These are phyloP conservation scores for Gamsiella multidivaricata DNA, from an alignment of 192 early-diverging fungal species.

Conservation along the genomic window DNA sequence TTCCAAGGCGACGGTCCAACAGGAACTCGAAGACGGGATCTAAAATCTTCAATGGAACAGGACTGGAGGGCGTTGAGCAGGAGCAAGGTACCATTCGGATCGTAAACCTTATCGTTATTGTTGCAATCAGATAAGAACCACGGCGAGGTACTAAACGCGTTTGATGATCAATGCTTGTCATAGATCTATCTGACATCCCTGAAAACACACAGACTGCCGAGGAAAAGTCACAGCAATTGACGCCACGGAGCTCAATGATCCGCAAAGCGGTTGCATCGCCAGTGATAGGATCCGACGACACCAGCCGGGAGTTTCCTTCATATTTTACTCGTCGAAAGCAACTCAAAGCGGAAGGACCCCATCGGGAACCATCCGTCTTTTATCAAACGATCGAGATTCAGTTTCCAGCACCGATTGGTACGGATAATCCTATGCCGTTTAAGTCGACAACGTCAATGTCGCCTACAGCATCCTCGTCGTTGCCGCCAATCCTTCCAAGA, in stretches of 20 bases:
- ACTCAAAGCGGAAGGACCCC: slow-evolving; percentile 23
- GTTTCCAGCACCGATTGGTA: slow-evolving; percentile 24
- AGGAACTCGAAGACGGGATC: slow-evolving; percentile 30
- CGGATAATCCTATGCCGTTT: neutral
- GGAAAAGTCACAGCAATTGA: neutral
- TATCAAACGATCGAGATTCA: slow-evolving; percentile 46
- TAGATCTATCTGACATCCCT: slow-evolving; percentile 24
- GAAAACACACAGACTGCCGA: slow-evolving; percentile 6
- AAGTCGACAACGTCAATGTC: neutral
- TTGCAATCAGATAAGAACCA: no score
- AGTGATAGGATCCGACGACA: slow-evolving; percentile 5
- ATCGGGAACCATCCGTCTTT: slow-evolving; percentile 39
- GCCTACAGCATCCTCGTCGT: neutral
- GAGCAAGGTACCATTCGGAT: slow-evolving; percentile 6
- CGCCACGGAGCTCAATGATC: slow-evolving; percentile 8
- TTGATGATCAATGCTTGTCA: no score
- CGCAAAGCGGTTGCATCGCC: slow-evolving; percentile 31
- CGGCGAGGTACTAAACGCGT: no score
- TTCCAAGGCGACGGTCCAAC: slow-evolving; percentile 27
- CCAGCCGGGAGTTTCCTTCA: neutral
- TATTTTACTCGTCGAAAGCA: slow-evolving; percentile 32
- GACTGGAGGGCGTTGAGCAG: neutral
- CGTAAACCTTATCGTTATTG: no score
- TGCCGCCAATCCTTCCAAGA: neutral
- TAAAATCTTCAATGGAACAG: slow-evolving; percentile 11